These are phyloP conservation scores for Cladobotryum mycophilum DNA, from an alignment of 2,329 filamentous ascomycete species.

Conservation along the genomic window DNA sequence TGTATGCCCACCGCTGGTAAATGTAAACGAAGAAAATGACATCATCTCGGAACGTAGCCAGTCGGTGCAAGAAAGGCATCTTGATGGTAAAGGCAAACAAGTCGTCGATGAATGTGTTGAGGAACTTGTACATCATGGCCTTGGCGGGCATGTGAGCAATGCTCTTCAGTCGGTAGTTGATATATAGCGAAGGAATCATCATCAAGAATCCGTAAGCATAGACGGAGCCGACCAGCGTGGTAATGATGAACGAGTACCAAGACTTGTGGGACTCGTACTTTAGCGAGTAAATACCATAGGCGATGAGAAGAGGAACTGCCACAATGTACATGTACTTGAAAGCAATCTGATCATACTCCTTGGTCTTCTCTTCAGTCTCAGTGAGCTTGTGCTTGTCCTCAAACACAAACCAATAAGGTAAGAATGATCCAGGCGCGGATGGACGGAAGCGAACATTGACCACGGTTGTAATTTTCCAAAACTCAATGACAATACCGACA, in stretches of 20 bases:
- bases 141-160: slow-evolving; percentile 96
- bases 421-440: slow-evolving; percentile 57
- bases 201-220: slow-evolving; percentile 98
- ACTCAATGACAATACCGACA: slow-evolving; percentile 62
- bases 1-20: slow-evolving; percentile 91
- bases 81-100: slow-evolving; percentile 99
- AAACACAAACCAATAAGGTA: slow-evolving; percentile 78
- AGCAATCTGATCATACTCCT: slow-evolving; percentile 96
- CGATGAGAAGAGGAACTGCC: slow-evolving; percentile 80
- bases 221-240: slow-evolving; percentile 89
- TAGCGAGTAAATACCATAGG: slow-evolving; percentile 86
- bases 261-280: slow-evolving; percentile 94
- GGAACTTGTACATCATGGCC: slow-evolving; percentile 96
- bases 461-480: slow-evolving; percentile 95
- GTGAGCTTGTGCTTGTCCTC: slow-evolving; percentile 96
- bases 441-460: slow-evolving; percentile 80
- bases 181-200: slow-evolving; percentile 97
- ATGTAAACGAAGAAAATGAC: slow-evolving; percentile 98
- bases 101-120: slow-evolving; percentile 99
- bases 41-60: slow-evolving; percentile 90
- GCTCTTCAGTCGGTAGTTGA: slow-evolving; percentile 95
- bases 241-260: slow-evolving; percentile 95
- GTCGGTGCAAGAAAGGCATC: slow-evolving; percentile 89
- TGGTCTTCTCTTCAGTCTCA: slow-evolving; percentile 94
- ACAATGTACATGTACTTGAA: slow-evolving; percentile 96